These are phyloP conservation scores for Candida hungchunana DNA, from an alignment of 805 yeast genomes.

Conservation along the genomic window DNA sequence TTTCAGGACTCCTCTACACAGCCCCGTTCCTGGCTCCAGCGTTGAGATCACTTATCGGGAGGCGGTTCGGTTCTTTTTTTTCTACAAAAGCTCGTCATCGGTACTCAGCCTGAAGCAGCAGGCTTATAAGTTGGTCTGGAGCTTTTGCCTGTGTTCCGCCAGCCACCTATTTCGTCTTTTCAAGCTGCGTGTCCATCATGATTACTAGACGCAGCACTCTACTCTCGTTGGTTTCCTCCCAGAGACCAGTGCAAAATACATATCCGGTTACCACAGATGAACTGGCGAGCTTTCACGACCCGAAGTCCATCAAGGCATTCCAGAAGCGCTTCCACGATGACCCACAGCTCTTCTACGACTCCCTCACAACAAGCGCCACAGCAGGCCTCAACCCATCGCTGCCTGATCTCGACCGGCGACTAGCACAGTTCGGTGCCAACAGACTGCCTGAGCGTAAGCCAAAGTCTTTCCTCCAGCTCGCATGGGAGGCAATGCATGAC, in stretches of 20 bases:
- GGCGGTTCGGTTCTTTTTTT: no score
- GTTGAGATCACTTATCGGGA: neutral
- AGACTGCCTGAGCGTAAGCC: conserved; percentile 65
- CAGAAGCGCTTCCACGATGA: conserved; percentile 13
- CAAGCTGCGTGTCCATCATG: no score
- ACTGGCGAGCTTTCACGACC: conserved; percentile 53
- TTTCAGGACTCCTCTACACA: conserved; percentile 1
- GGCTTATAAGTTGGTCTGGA: neutral
- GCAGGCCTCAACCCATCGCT: conserved; percentile 39
- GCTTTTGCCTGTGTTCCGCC: neutral
- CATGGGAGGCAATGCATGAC: conserved; percentile 85
- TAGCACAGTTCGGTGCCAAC: conserved; percentile 61
- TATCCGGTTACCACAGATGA: conserved; percentile 25
- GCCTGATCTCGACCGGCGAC: conserved; percentile 35
- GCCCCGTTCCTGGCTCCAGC: conserved; percentile 2
- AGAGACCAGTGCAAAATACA: neutral
- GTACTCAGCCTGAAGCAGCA: neutral
- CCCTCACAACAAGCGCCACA: conserved; percentile 34
- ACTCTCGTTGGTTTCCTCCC: conserved; percentile 5
- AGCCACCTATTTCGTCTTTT: no score
- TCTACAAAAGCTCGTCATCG: no score
- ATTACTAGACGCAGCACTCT: conserved; percentile 13
- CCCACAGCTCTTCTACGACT: conserved; percentile 23
- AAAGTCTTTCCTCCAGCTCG: conserved; percentile 61
- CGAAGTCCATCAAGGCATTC: conserved; percentile 45